A percentile compares a stretch with the other conserved stretches of the same genome.
phyloP scores from a whole-genome alignment of 805 yeast species.

The Saccharomyces kudriavzevii region DNA sequence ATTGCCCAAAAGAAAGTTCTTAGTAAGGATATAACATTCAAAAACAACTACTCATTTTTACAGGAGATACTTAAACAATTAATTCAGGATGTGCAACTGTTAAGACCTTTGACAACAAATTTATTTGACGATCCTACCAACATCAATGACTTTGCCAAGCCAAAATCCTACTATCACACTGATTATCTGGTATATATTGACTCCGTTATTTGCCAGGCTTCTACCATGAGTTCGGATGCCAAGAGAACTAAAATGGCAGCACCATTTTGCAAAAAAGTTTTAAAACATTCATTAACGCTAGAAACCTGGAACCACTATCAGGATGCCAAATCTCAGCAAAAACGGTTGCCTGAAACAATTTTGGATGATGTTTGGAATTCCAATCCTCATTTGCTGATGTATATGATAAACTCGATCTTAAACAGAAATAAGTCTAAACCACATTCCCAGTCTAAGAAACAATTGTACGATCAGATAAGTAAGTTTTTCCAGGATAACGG shows the following conservation, averaged over 20 bases:
- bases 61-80: neutral
- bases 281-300: constrained; percentile 12
- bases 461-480: constrained; percentile 12
- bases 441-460: neutral
- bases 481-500: constrained; percentile 19
- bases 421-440: constrained; percentile 7
- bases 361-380: constrained; percentile 21
- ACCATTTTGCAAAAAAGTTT: constrained; percentile 16
- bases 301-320: constrained; percentile 11
- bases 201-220: constrained; percentile 19
- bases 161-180: constrained; percentile 1
- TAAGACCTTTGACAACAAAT: neutral
- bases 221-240: constrained; percentile 4
- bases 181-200: constrained; percentile 17
- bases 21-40: constrained; percentile 3
- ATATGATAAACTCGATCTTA: constrained; percentile 14
- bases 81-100: neutral
- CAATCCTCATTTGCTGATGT: constrained; percentile 24
- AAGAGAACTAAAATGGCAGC: constrained; percentile 3
- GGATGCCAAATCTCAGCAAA: constrained; percentile 4
- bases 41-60: constrained; percentile 11
- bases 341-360: constrained; percentile 13
- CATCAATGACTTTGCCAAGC: neutral
- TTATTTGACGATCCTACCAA: constrained; percentile 7
- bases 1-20: constrained; percentile 8